These are phyloP conservation scores for Glomus cerebriforme DNA, from an alignment of 192 early-diverging fungal genomes.

Conservation along the genomic window DNA sequence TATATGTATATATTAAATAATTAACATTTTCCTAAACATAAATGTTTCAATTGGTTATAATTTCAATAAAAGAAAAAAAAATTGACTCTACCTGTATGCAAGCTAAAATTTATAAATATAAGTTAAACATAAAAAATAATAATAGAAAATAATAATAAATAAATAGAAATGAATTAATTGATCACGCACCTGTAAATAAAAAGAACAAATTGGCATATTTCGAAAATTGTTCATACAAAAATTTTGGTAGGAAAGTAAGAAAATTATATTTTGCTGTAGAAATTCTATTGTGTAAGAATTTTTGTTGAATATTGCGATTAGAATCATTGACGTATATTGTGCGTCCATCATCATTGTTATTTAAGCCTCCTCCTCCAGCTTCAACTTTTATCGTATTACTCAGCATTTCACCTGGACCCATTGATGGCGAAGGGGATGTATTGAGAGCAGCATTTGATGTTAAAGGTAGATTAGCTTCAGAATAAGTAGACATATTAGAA, in stretches of 20 bases:
- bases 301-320: constrained; percentile 71
- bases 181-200: constrained; percentile 77
- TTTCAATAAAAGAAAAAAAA: background rate
- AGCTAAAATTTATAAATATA: constrained; percentile 16
- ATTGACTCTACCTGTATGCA: constrained; percentile 24
- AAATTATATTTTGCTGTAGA: constrained; percentile 96
- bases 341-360: constrained; percentile 43
- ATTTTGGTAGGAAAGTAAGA: constrained; percentile 92
- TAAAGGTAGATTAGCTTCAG: constrained; percentile 48
- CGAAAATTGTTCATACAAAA: constrained; percentile 96
- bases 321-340: constrained; percentile 89
- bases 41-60: background rate
- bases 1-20: background rate
- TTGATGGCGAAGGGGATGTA: constrained; percentile 11
- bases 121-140: background rate
- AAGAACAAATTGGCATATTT: constrained; percentile 99
- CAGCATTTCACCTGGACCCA: background rate
- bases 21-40: background rate
- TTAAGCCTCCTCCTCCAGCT: background rate
- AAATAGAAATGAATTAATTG: background rate
- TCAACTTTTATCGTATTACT: background rate
- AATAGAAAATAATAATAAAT: constrained; percentile 8
- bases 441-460: constrained; percentile 31
- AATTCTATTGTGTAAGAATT: constrained; percentile 90
- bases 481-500: constrained; percentile 46